Conservation (phyloP, 177 flowering plant species). For the Vitis hybrid region DNA sequence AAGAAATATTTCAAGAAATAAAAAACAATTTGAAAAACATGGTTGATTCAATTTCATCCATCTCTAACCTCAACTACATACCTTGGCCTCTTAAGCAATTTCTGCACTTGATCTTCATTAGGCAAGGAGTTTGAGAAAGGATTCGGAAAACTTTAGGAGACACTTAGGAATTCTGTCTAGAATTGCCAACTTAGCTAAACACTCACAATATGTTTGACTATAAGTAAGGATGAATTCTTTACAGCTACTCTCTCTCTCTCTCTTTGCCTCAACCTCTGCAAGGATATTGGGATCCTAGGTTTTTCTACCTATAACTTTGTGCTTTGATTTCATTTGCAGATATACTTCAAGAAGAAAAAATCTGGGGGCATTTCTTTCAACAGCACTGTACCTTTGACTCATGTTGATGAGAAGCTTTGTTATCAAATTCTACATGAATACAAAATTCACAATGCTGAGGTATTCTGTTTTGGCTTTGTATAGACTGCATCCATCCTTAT, state of each 20-base stretch:
- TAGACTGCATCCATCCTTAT: background rate
- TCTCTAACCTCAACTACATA: too few relatives aligned
- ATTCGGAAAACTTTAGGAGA: too few relatives aligned
- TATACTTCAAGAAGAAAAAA: conserved; percentile 96
- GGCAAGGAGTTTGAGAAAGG: too few relatives aligned
- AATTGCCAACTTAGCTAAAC: too few relatives aligned
- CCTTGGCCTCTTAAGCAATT: too few relatives aligned
- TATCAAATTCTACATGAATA: conserved; percentile 97
- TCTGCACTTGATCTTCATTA: too few relatives aligned
- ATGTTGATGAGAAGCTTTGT: conserved; percentile 97
- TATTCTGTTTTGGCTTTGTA: conserved; percentile 17
- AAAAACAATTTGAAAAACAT: too few relatives aligned
- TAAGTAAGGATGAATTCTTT: background rate
- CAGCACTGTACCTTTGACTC: conserved; percentile 74
- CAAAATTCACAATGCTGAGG: conserved; percentile 99
- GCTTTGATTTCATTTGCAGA: conserved; percentile 45
- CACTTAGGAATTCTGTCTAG: too few relatives aligned
- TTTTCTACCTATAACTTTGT: background rate
- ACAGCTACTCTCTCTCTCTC: background rate
- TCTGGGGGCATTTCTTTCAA: conserved; percentile 99
- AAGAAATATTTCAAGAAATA: too few relatives aligned
- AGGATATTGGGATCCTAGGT: background rate
- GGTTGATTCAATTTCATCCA: too few relatives aligned
- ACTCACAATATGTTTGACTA: too few relatives aligned
- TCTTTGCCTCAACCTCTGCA: background rate